Conservation (phyloP, 768 basidiomycete species). For the Lentinus tigrinus region DNA sequence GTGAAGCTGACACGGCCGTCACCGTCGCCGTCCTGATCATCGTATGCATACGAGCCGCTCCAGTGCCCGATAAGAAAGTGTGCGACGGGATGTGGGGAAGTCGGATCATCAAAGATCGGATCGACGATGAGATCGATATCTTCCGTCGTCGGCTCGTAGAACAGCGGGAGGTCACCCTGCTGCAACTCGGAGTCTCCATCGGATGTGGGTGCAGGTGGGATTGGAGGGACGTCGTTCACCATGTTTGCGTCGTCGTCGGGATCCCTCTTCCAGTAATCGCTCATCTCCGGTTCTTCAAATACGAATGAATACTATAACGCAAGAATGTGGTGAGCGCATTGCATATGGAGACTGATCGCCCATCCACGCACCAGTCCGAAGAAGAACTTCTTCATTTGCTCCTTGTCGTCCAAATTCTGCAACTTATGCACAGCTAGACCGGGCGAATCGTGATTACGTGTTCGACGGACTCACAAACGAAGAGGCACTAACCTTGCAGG, state of each 20-base stretch:
- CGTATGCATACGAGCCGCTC: conserved; percentile 3
- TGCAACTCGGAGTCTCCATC: background rate
- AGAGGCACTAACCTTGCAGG: no score
- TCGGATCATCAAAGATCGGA: background rate
- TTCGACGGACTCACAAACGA: no score
- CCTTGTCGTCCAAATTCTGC: background rate
- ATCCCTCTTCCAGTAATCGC: background rate
- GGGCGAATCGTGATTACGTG: no score
- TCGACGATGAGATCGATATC: background rate
- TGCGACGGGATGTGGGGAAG: background rate
- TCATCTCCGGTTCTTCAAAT: background rate
- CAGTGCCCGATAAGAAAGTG: background rate
- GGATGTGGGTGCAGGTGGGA: background rate
- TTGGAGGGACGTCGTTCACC: no score
- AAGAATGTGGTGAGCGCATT: background rate
- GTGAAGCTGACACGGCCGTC: conserved; percentile 1
- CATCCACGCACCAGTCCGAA: conserved; percentile 11
- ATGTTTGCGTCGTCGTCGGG: background rate
- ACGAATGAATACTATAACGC: background rate
- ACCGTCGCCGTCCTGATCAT: background rate
- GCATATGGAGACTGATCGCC: no score
- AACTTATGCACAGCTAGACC: conserved; percentile 6
- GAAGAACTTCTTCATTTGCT: conserved; percentile 3
- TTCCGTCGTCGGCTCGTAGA: background rate
- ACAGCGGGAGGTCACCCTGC: background rate